These are phyloP conservation scores for Acacia pycnantha DNA, from an alignment of 331 rosid species.

Conservation along the genomic window DNA sequence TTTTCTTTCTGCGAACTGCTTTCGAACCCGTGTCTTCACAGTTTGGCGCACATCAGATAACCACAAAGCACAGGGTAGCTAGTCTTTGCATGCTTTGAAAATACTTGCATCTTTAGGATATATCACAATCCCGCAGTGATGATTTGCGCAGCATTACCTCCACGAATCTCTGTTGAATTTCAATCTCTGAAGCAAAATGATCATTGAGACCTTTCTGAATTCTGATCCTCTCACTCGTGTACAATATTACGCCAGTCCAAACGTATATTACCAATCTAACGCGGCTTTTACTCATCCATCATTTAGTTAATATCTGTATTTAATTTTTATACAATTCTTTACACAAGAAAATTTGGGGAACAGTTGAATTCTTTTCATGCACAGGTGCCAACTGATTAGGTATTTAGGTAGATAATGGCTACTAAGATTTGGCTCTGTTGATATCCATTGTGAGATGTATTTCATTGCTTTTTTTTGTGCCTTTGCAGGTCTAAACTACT, in stretches of 20 bases:
- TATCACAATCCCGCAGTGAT: neutral
- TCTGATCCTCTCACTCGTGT: neutral
- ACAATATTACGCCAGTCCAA: neutral
- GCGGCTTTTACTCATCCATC: neutral
- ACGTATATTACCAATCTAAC: neutral
- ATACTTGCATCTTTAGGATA: neutral
- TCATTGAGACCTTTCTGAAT: neutral
- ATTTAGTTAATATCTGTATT: neutral
- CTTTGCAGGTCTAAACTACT: slow-evolving; percentile 45
- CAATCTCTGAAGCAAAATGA: neutral
- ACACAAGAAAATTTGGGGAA: neutral
- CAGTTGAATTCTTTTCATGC: neutral
- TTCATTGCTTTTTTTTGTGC: slow-evolving; percentile 26
- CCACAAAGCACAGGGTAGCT: neutral
- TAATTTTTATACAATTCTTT: neutral
- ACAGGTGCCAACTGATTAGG: neutral
- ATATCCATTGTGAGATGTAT: slow-evolving; percentile 16
- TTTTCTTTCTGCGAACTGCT: neutral
- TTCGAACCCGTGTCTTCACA: neutral
- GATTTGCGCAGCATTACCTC: neutral
- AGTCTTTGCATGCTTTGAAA: slow-evolving; percentile 13
- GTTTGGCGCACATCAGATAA: neutral
- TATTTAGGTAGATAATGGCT: neutral
- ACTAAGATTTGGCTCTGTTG: neutral
- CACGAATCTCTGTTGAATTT: slow-evolving; percentile 4